Conservation (phyloP, 2,329 filamentous ascomycete genomes). For the Phyllosticta paracitricarpa region DNA sequence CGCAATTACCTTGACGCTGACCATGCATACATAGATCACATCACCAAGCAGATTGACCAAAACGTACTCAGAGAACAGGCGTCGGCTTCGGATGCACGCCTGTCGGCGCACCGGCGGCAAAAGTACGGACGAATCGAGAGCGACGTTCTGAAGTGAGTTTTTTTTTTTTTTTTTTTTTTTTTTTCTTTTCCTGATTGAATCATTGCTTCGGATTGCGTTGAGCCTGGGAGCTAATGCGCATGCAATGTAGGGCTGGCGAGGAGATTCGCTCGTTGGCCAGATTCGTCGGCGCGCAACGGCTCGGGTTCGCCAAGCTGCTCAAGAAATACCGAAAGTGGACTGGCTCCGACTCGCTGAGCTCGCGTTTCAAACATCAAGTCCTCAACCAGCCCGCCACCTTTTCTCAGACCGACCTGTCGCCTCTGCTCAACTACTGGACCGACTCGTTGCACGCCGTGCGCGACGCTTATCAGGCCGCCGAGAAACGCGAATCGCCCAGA, state of each 20-base stretch:
- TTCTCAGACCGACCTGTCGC: slow-evolving; percentile 53
- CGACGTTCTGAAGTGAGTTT: slow-evolving; percentile 34
- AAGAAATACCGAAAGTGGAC: slow-evolving; percentile 92
- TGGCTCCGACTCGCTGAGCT: slow-evolving; percentile 53
- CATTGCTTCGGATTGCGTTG: slow-evolving; percentile 11
- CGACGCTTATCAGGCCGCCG: slow-evolving; percentile 31
- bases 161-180: too few relatives aligned
- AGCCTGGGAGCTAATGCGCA: not conserved
- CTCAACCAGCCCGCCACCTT: slow-evolving; percentile 61
- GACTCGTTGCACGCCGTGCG: slow-evolving; percentile 36
- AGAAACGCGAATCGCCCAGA: slow-evolving; percentile 4
- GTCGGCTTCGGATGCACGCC: slow-evolving; percentile 7
- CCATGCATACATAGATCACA: slow-evolving; percentile 18
- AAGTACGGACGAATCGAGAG: slow-evolving; percentile 42
- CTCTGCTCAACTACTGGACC: slow-evolving; percentile 40
- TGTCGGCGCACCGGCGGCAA: slow-evolving; percentile 38
- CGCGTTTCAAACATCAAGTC: slow-evolving; percentile 57
- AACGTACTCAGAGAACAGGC: slow-evolving; percentile 16
- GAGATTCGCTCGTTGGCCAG: slow-evolving; percentile 61
- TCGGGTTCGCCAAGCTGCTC: slow-evolving; percentile 71
- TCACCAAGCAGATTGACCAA: slow-evolving; percentile 29
- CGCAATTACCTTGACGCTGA: slow-evolving; percentile 7
- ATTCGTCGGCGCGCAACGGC: slow-evolving; percentile 63
- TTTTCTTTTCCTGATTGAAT: not conserved
- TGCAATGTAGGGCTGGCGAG: slow-evolving; percentile 48